Evolutionary conservation across 2,329 filamentous ascomycete species (phyloP).

Genomic region (Ophiostoma sp.): DNA sequence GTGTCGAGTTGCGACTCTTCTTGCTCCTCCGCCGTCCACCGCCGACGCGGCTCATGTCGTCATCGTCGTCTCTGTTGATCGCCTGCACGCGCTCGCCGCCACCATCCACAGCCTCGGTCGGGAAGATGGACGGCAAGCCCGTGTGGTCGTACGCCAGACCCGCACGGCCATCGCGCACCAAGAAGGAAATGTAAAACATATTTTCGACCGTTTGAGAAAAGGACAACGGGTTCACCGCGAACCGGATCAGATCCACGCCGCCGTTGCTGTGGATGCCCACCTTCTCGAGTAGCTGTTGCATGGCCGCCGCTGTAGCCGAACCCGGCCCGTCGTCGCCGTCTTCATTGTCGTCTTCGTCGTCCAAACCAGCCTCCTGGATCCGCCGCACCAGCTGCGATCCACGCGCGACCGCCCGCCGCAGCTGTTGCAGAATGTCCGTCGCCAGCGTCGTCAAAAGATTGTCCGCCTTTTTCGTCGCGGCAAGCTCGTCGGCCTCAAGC

Average conservation of each 20-base stretch:
- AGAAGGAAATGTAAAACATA: slow-evolving; percentile 92
- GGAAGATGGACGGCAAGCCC: slow-evolving; percentile 64
- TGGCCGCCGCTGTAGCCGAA: background rate
- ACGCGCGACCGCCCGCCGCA: slow-evolving; percentile 52
- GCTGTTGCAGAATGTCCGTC: slow-evolving; percentile 62
- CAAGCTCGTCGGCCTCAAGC: slow-evolving; percentile 70
- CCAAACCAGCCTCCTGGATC: slow-evolving; percentile 39
- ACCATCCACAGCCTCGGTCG: slow-evolving; percentile 2
- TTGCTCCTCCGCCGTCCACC: background rate
- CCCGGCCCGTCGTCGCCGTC: slow-evolving; percentile 44
- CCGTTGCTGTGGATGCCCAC: slow-evolving; percentile 66
- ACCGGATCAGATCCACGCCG: slow-evolving; percentile 78
- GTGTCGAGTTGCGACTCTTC: slow-evolving; percentile 40
- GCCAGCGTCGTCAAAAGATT: slow-evolving; percentile 79
- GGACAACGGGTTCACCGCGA: slow-evolving; percentile 83
- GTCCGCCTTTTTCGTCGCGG: slow-evolving; percentile 61
- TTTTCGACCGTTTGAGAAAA: slow-evolving; percentile 97
- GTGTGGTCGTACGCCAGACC: slow-evolving; percentile 72
- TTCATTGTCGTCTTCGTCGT: slow-evolving; percentile 45
- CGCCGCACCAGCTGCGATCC: slow-evolving; percentile 49
- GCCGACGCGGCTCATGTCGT: background rate
- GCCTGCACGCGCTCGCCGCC: slow-evolving; percentile 7
- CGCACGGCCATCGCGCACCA: slow-evolving; percentile 82
- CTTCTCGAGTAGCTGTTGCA: slow-evolving; percentile 52
- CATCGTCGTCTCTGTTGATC: background rate